Percentiles rank a stretch among this genome's conserved stretches.
phyloP scores from a whole-genome alignment of 2,329 filamentous ascomycete species.

The Claviceps digitariae region DNA sequence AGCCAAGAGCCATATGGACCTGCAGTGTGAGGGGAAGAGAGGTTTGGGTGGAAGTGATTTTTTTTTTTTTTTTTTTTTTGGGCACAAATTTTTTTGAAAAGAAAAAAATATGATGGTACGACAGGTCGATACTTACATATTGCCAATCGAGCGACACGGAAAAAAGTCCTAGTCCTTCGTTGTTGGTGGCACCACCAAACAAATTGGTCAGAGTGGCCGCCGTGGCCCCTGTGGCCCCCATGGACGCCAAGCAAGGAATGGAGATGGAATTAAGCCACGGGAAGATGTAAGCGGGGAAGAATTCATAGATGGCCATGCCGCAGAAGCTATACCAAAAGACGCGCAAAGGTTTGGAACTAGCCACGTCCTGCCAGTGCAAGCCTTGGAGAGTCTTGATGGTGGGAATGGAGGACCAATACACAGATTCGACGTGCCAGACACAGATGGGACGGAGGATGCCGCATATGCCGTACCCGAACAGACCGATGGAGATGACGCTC shows the following conservation, averaged over 20 bases:
- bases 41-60: conserved; percentile 2
- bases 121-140: conserved; percentile 15
- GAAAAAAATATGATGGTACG: background rate
- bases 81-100: background rate
- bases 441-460: conserved; percentile 39
- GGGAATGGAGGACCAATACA: conserved; percentile 41
- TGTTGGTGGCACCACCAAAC: conserved; percentile 27
- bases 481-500: conserved; percentile 34
- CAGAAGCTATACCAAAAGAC: conserved; percentile 38
- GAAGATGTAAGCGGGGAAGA: conserved; percentile 40
- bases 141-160: conserved; percentile 30
- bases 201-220: conserved; percentile 6
- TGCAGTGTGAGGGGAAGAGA: conserved; percentile 24
- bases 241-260: conserved; percentile 38
- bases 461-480: conserved; percentile 41
- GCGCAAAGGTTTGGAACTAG: conserved; percentile 35
- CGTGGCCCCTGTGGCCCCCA: conserved; percentile 14
- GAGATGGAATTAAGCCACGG: conserved; percentile 42
- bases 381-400: conserved; percentile 40
- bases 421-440: conserved; percentile 42
- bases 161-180: conserved; percentile 26
- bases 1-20: conserved; percentile 24
- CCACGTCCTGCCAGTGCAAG: conserved; percentile 37
- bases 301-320: conserved; percentile 36
- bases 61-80: background rate